Evolutionary conservation across 75 land plant genomes (phyloP).

Genomic region (Sequoia sempervirens): DNA sequence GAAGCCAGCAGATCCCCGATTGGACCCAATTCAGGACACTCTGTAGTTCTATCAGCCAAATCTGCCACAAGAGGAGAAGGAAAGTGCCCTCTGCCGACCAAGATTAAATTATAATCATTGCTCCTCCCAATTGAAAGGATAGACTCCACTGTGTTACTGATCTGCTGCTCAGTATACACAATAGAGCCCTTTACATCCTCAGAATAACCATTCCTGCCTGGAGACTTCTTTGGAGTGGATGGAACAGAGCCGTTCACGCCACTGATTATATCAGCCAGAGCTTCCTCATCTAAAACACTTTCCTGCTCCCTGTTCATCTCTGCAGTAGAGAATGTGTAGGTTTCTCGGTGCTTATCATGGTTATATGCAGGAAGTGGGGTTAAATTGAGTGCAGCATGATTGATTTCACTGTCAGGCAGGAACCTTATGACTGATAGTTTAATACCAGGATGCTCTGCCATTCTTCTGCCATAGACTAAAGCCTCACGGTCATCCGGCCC

Average conservation of each 20-base stretch:
- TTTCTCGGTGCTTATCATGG: neutral
- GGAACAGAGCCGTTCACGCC: neutral
- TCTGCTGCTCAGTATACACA: conserved; percentile 32
- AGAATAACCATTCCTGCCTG: neutral
- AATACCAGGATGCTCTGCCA: conserved; percentile 81
- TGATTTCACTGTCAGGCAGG: neutral
- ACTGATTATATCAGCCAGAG: conserved; percentile 7
- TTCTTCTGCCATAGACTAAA: conserved; percentile 55
- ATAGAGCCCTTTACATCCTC: conserved; percentile 10
- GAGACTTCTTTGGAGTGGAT: neutral
- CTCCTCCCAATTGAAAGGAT: conserved; percentile 17
- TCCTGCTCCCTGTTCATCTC: conserved; percentile 3
- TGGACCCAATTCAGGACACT: conserved; percentile 59
- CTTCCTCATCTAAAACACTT: conserved; percentile 14
- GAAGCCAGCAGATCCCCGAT: conserved; percentile 42
- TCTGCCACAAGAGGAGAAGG: conserved; percentile 17
- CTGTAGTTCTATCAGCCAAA: conserved; percentile 29
- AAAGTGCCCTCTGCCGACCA: conserved; percentile 53
- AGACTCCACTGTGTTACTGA: conserved; percentile 18
- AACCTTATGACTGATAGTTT: conserved; percentile 45
- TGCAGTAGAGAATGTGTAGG: conserved; percentile 1
- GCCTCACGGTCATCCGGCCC: conserved; percentile 77
- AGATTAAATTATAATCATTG: conserved; percentile 28
- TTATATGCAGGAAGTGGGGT: conserved; percentile 20
- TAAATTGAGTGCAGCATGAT: conserved; percentile 3